phyloP scores from a whole-genome alignment of 148 eudicot genomes.

The Drosera capensis region DNA sequence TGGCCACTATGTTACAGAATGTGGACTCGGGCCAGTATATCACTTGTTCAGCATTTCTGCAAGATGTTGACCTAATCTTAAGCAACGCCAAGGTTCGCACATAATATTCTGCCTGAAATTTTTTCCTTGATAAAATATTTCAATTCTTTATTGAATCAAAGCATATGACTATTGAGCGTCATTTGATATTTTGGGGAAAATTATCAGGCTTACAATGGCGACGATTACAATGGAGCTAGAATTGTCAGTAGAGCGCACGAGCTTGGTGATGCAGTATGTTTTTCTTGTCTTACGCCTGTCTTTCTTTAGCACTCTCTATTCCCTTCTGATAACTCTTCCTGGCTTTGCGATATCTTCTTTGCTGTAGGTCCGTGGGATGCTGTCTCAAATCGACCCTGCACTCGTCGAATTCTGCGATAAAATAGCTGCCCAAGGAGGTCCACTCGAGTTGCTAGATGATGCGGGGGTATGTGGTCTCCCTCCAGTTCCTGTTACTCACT shows the following conservation, averaged over 20 bases:
- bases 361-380: slow-evolving; percentile 89
- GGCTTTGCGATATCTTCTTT: slow-evolving; percentile 5
- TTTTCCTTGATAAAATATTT: too few relatives aligned
- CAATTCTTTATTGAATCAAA: neutral
- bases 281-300: neutral
- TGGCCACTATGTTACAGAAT: slow-evolving; percentile 78
- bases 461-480: slow-evolving; percentile 33
- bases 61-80: slow-evolving; percentile 86
- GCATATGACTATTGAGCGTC: neutral
- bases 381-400: slow-evolving; percentile 94
- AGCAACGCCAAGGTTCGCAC: slow-evolving; percentile 74
- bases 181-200: too few relatives aligned
- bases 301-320: neutral
- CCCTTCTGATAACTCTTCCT: neutral
- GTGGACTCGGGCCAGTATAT: slow-evolving; percentile 86
- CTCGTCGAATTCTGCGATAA: slow-evolving; percentile 84
- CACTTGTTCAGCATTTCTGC: slow-evolving; percentile 61
- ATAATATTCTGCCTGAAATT: neutral
- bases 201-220: slow-evolving; percentile 76
- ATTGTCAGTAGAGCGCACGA: slow-evolving; percentile 97
- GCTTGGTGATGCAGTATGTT: slow-evolving; percentile 87
- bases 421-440: slow-evolving; percentile 87
- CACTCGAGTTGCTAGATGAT: slow-evolving; percentile 59
- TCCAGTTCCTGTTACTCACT: slow-evolving; percentile 58
- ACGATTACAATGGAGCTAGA: slow-evolving; percentile 97